phyloP scores from a whole-genome alignment of 371 early-diverging fungal species.

The Quaeritorhiza haematococci region DNA sequence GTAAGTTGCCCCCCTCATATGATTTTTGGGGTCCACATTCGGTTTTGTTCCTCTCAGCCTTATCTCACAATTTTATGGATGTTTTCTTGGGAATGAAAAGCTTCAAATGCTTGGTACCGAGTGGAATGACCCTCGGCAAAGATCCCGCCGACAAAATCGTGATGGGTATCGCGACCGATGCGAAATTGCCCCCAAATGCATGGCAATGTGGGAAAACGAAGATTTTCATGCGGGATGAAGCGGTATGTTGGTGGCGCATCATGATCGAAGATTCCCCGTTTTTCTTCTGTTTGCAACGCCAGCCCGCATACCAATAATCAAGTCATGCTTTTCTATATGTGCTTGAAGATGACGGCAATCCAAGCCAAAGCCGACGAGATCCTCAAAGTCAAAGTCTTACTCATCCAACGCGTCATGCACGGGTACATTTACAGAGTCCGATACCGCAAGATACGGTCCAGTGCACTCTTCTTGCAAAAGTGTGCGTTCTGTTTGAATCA shows the following conservation, averaged over 20 bases:
- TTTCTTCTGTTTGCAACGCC: not conserved
- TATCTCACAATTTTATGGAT: not conserved
- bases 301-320: too few species aligned
- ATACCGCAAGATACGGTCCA: conserved; percentile 3
- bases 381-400: conserved; percentile 22
- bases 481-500: not conserved
- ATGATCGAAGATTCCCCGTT: not conserved
- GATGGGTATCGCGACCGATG: conserved; percentile 9
- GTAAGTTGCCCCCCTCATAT: conserved; percentile 1
- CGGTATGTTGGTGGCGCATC: conserved; percentile 11
- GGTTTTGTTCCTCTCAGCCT: too few species aligned
- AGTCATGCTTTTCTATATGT: too few species aligned
- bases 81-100: not conserved
- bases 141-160: conserved; percentile 10
- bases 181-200: conserved; percentile 10
- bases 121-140: conserved; percentile 12
- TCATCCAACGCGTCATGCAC: conserved; percentile 27
- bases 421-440: conserved; percentile 6
- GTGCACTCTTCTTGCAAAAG: conserved; percentile 7
- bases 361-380: conserved; percentile 21
- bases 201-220: conserved; percentile 43
- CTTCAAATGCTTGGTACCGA: conserved; percentile 21
- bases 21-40: too few species aligned
- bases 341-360: conserved; percentile 23
- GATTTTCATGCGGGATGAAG: conserved; percentile 31